Conservation (phyloP, 805 yeast species). For the Wickerhamomyces bovis region DNA sequence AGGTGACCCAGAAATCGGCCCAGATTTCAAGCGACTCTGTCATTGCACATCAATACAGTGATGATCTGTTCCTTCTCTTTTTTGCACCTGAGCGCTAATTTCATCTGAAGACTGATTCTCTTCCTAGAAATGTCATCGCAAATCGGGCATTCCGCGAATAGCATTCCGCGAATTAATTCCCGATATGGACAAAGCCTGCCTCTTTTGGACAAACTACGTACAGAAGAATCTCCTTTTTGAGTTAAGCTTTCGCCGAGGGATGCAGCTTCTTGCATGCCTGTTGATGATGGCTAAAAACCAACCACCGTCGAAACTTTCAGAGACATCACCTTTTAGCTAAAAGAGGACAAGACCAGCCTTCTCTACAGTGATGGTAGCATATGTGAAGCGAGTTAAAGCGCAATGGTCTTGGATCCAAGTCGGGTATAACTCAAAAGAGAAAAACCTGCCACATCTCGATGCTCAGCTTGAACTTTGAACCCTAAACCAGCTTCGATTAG, state of each 20-base stretch:
- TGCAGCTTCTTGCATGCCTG: not conserved
- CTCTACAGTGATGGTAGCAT: not conserved
- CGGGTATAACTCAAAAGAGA: not conserved
- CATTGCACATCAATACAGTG: no score
- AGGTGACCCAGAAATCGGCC: no score
- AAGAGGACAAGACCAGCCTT: not conserved
- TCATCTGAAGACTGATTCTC: no score
- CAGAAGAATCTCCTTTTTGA: not conserved
- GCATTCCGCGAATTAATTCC: not conserved
- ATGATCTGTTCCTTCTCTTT: no score
- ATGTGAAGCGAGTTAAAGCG: not conserved
- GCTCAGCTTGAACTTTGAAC: not conserved
- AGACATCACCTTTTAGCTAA: no score
- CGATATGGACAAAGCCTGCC: not conserved
- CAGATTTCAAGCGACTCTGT: no score
- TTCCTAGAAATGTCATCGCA: not conserved
- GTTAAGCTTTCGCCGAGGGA: not conserved
- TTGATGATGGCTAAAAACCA: not conserved
- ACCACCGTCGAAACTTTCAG: not conserved
- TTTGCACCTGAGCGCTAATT: no score
- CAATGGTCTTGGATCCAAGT: no score
- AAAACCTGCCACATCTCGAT: not conserved
- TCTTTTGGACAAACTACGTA: not conserved
- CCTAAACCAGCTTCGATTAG: not conserved
- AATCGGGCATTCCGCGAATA: not conserved